phyloP scores from a whole-genome alignment of 257 asterid genomes.

The Mitragyna speciosa region DNA sequence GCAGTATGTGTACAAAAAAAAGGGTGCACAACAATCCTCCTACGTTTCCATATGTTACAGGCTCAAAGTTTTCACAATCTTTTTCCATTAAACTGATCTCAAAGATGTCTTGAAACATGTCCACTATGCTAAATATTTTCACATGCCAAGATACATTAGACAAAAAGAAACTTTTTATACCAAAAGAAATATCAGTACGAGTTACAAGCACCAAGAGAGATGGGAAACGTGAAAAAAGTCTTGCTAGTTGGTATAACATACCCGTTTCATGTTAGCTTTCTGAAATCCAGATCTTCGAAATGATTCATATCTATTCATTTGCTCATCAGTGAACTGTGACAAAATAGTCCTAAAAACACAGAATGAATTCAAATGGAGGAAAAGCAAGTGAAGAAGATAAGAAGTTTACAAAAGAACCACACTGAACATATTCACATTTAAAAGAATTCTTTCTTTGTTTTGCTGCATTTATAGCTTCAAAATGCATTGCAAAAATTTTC shows the following conservation, averaged over 20 bases:
- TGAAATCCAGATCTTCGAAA: slow-evolving; percentile 92
- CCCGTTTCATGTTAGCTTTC: slow-evolving; percentile 80
- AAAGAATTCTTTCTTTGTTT: not conserved
- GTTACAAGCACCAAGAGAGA: not conserved
- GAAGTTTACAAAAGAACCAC: not conserved
- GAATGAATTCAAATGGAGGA: slow-evolving; percentile 21
- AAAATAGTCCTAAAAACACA: slow-evolving; percentile 57
- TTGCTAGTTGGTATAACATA: slow-evolving; percentile 22
- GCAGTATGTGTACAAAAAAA: too few species aligned
- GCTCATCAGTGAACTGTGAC: slow-evolving; percentile 77
- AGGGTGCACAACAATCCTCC: too few species aligned
- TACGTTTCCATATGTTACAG: not conserved
- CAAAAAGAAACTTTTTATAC: not conserved
- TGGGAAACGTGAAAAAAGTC: not conserved
- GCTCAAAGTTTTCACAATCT: not conserved
- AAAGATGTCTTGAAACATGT: not conserved
- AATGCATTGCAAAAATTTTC: not conserved
- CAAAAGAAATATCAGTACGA: not conserved
- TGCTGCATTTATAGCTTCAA: not conserved
- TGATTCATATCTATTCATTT: slow-evolving; percentile 88
- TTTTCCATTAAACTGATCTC: not conserved
- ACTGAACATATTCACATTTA: not conserved
- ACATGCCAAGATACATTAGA: not conserved
- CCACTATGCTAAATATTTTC: not conserved
- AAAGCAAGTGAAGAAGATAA: not conserved